A percentile compares a stretch with the other conserved stretches of the same genome.
phyloP scores from a whole-genome alignment of 192 early-diverging fungal genomes.

The Rhizophagus prolifer region DNA sequence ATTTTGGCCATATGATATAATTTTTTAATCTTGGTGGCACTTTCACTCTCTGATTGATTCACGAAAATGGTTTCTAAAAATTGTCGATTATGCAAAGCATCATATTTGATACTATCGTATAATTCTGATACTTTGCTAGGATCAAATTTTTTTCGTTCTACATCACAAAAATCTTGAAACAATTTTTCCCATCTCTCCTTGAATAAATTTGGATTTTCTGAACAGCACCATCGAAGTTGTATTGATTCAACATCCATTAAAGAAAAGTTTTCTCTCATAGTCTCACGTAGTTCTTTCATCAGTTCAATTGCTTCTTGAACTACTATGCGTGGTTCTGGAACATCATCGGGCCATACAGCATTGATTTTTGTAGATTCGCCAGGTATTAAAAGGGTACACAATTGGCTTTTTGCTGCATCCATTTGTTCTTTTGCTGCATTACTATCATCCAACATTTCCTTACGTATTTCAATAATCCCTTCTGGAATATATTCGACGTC shows the following conservation, averaged over 20 bases:
- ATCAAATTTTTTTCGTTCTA: slow-evolving; percentile 56
- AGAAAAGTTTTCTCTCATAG: slow-evolving; percentile 81
- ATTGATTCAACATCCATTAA: slow-evolving; percentile 55
- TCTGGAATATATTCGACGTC: slow-evolving; percentile 56
- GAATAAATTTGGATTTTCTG: slow-evolving; percentile 81
- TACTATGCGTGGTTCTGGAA: slow-evolving; percentile 44
- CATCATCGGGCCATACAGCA: slow-evolving; percentile 41
- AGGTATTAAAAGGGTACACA: slow-evolving; percentile 49
- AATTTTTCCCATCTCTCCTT: slow-evolving; percentile 97
- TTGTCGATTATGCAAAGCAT: slow-evolving; percentile 91
- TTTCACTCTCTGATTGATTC: slow-evolving; percentile 32
- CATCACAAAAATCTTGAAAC: slow-evolving; percentile 79
- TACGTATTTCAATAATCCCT: slow-evolving; percentile 67
- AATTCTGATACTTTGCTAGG: slow-evolving; percentile 89
- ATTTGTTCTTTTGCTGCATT: slow-evolving; percentile 94
- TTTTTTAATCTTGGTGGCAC: slow-evolving; percentile 46
- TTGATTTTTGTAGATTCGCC: slow-evolving; percentile 36
- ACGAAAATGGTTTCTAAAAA: slow-evolving; percentile 78
- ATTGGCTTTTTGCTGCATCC: slow-evolving; percentile 78
- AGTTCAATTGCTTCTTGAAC: slow-evolving; percentile 70
- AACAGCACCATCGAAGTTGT: slow-evolving; percentile 88
- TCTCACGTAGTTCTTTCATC: slow-evolving; percentile 61
- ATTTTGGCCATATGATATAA: slow-evolving; percentile 82
- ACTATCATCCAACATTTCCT: slow-evolving; percentile 93
- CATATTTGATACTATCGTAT: slow-evolving; percentile 96